Conservation (phyloP, 2,329 filamentous ascomycete species). For the Colletotrichum caudatum region DNA sequence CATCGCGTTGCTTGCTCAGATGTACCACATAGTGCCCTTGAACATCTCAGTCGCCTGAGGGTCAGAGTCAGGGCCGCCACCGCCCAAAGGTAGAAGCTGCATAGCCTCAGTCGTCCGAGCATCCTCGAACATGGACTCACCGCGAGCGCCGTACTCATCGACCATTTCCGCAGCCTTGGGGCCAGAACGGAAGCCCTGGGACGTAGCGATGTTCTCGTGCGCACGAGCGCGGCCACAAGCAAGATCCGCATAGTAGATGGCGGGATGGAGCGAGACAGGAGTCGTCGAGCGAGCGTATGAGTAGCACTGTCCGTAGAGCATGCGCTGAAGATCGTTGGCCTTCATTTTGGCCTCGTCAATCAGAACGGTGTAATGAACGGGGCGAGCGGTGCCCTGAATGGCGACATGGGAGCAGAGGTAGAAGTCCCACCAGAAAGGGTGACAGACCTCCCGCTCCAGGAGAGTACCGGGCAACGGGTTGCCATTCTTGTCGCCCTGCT, state of each 20-base stretch:
- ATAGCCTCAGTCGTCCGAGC: slow-evolving; percentile 32
- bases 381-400: slow-evolving; percentile 93
- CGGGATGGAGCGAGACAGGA: slow-evolving; percentile 87
- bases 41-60: slow-evolving; percentile 46
- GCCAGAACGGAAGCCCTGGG: slow-evolving; percentile 58
- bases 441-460: slow-evolving; percentile 89
- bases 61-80: slow-evolving; percentile 42
- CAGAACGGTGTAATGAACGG: slow-evolving; percentile 92
- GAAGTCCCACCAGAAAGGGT: slow-evolving; percentile 92
- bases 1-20: slow-evolving; percentile 45
- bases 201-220: slow-evolving; percentile 71
- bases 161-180: slow-evolving; percentile 58
- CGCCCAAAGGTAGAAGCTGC: slow-evolving; percentile 44
- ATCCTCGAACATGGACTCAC: slow-evolving; percentile 43
- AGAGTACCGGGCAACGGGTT: slow-evolving; percentile 90
- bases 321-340: slow-evolving; percentile 79
- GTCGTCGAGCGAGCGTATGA: slow-evolving; percentile 94
- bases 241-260: slow-evolving; percentile 96
- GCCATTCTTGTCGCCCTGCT: slow-evolving; percentile 76
- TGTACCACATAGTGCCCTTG: slow-evolving; percentile 59
- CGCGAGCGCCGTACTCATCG: slow-evolving; percentile 56
- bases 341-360: slow-evolving; percentile 80
- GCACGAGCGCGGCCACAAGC: slow-evolving; percentile 82
- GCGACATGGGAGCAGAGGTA: slow-evolving; percentile 74
- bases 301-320: slow-evolving; percentile 96